Conservation (phyloP, 1,284 basidiomycete genomes). For the Fistulina hepatica region DNA sequence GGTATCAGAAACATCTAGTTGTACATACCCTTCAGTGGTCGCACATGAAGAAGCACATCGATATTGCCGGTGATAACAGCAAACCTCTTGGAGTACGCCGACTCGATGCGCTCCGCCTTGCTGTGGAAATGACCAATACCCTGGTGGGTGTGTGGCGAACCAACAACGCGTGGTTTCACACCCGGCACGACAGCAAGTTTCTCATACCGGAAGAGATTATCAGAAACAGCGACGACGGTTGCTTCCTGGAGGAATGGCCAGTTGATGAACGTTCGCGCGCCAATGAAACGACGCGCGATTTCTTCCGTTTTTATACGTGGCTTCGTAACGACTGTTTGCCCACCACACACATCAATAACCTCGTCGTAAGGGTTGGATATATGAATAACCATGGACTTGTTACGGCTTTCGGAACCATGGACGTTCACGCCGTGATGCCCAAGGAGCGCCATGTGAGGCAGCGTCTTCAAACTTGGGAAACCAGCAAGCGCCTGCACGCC, state of each 20-base stretch:
- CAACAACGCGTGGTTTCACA: conserved; percentile 46
- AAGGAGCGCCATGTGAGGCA: conserved; percentile 70
- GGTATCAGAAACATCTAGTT: conserved; percentile 3
- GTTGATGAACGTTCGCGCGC: conserved; percentile 68
- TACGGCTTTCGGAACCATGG: conserved; percentile 82
- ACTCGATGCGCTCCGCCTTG: conserved; percentile 74
- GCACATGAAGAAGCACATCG: conserved; percentile 73
- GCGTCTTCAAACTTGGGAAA: conserved; percentile 89
- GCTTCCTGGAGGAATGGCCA: conserved; percentile 98
- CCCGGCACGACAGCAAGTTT: conserved; percentile 47
- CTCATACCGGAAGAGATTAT: conserved; percentile 83
- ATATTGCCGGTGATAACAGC: conserved; percentile 81
- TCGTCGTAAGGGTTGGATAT: conserved; percentile 69
- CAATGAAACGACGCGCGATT: conserved; percentile 68
- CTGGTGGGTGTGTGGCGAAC: conserved; percentile 60
- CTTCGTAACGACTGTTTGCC: too few species aligned
- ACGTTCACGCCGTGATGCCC: conserved; percentile 89
- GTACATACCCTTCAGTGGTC: conserved; percentile 72
- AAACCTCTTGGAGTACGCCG: conserved; percentile 80
- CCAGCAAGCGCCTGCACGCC: conserved; percentile 86
- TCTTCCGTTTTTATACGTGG: conserved; percentile 69
- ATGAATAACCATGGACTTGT: conserved; percentile 88
- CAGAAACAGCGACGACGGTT: conserved; percentile 77
- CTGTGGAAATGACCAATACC: conserved; percentile 64
- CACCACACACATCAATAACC: too few species aligned